These are phyloP conservation scores for Phytopythium delawarense DNA, from an alignment of 352 stramenopile species.

Conservation along the genomic window DNA sequence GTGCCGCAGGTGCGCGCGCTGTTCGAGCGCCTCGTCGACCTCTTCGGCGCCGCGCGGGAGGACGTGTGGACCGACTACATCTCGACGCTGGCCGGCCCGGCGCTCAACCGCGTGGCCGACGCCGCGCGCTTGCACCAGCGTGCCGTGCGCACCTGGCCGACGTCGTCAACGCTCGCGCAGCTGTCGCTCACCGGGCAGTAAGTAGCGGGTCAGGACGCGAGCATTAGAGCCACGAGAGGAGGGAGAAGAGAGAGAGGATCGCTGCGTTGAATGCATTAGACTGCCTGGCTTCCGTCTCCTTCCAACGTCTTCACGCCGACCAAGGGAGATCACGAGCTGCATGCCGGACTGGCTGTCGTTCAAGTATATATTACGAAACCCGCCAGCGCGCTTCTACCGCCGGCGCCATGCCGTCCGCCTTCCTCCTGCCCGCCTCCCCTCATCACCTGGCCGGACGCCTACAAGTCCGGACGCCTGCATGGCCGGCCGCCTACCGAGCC, in stretches of 20 bases:
- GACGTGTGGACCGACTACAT: constrained; percentile 78
- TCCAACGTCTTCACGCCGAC: background rate
- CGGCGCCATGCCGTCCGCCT: background rate
- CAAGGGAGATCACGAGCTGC: background rate
- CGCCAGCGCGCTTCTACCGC: background rate
- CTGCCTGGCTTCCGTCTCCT: background rate
- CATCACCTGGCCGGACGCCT: background rate
- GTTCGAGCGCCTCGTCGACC: constrained; percentile 82
- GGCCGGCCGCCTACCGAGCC: constrained; percentile 55
- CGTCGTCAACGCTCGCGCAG: constrained; percentile 51
- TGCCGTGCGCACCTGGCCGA: constrained; percentile 58
- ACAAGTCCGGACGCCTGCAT: background rate
- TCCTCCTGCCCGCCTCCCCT: background rate
- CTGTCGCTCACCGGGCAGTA: constrained; percentile 22
- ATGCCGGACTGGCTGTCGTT: background rate
- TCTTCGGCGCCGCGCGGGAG: constrained; percentile 56
- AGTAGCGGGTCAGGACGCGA: background rate
- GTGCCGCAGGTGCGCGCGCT: constrained; percentile 49
- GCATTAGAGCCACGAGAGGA: background rate
- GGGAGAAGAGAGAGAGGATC: background rate
- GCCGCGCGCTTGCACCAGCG: constrained; percentile 68
- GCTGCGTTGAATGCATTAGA: constrained; percentile 1
- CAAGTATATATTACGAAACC: constrained; percentile 2
- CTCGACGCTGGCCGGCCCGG: constrained; percentile 23
- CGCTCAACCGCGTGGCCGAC: constrained; percentile 44